Percentiles rank a stretch among this genome's conserved stretches.
Evolutionary conservation across 805 yeast genomes (phyloP).

Genomic region (Yarrowia bubula): DNA sequence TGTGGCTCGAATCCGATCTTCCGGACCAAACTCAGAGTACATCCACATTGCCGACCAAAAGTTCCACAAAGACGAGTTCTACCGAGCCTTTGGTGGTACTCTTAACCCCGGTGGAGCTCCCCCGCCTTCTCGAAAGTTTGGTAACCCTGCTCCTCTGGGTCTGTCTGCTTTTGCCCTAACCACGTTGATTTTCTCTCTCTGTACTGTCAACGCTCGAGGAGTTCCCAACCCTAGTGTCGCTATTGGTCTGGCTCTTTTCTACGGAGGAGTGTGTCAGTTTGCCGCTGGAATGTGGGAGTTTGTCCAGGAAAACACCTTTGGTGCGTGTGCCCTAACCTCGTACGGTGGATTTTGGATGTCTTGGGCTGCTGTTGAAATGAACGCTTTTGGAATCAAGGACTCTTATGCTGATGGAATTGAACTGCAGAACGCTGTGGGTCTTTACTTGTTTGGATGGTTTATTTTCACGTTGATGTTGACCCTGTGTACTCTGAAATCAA

Average conservation of each 20-base stretch:
- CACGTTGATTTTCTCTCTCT: slow-evolving; percentile 55
- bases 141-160: slow-evolving; percentile 65
- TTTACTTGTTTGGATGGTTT: slow-evolving; percentile 53
- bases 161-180: slow-evolving; percentile 59
- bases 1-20: slow-evolving; percentile 30
- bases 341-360: slow-evolving; percentile 65
- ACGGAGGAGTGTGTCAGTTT: slow-evolving; percentile 61
- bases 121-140: slow-evolving; percentile 52
- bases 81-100: slow-evolving; percentile 62
- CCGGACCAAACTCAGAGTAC: slow-evolving; percentile 33
- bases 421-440: slow-evolving; percentile 48
- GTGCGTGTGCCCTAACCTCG: slow-evolving; percentile 49
- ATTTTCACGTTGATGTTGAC: slow-evolving; percentile 50
- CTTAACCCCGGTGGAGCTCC: slow-evolving; percentile 48
- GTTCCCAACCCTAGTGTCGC: slow-evolving; percentile 53
- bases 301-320: slow-evolving; percentile 63
- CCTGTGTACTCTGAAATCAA: slow-evolving; percentile 53
- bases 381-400: slow-evolving; percentile 50
- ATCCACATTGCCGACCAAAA: slow-evolving; percentile 45
- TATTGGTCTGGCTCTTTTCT: slow-evolving; percentile 61
- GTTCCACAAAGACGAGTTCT: slow-evolving; percentile 54
- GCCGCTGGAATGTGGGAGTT: slow-evolving; percentile 69
- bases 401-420: slow-evolving; percentile 46
- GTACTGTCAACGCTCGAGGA: slow-evolving; percentile 57
- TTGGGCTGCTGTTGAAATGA: slow-evolving; percentile 54